Conservation (phyloP, 768 basidiomycete genomes). For the Suillus discolor region DNA sequence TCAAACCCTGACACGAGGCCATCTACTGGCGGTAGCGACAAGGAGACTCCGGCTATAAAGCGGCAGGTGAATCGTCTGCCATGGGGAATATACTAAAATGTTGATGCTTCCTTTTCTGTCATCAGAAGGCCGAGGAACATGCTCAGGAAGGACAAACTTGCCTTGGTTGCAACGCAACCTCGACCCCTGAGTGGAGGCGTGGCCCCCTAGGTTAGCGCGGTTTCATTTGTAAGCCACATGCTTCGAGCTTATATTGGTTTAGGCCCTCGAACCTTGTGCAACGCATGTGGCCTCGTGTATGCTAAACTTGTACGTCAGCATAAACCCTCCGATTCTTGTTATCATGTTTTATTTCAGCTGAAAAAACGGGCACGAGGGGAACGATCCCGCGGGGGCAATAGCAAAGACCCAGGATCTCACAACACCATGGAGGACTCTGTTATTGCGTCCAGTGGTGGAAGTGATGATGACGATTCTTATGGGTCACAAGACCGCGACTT, state of each 20-base stretch:
- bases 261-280: constrained; percentile 85
- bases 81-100: constrained; percentile 26
- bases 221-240: constrained; percentile 24
- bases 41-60: constrained; percentile 32
- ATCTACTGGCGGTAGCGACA: constrained; percentile 26
- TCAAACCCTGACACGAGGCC: constrained; percentile 32
- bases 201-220: constrained; percentile 72
- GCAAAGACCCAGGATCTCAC: constrained; percentile 33
- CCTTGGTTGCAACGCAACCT: constrained; percentile 79
- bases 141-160: constrained; percentile 71
- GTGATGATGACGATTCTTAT: constrained; percentile 36
- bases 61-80: constrained; percentile 35
- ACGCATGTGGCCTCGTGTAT: constrained; percentile 85
- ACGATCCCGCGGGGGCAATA: constrained; percentile 28
- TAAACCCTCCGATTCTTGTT: constrained; percentile 25
- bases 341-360: constrained; percentile 21
- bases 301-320: constrained; percentile 73
- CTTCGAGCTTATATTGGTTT: constrained; percentile 28
- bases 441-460: constrained; percentile 30
- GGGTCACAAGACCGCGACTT: constrained; percentile 38
- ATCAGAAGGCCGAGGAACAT: constrained; percentile 43
- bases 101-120: constrained; percentile 21
- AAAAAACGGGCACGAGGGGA: constrained; percentile 40
- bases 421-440: constrained; percentile 28
- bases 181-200: constrained; percentile 86